Evolutionary conservation across 495 filamentous ascomycete genomes (phyloP), one percentile per base, ranked within the genome.

Genomic region (Xylaria grammica): DNA sequence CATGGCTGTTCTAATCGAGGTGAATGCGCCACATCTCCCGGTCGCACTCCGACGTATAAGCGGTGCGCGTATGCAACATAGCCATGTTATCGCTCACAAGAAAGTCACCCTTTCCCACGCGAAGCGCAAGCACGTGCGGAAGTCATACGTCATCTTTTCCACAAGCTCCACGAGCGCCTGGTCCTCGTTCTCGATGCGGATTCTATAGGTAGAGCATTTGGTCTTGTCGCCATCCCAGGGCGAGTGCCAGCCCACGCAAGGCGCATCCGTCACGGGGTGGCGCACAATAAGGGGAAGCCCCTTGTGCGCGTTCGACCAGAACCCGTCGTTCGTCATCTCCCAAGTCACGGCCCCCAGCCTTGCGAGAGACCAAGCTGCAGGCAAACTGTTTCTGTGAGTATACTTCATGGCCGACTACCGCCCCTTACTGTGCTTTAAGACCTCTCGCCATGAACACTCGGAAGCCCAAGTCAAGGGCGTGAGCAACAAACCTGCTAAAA

Each of bases 81-180:
- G 45, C 38, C 19, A 50, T 30, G 15, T 60, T 60, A 24, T 60
- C 44, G 19, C 50, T 60, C 4, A 60, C n/a, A 17, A 60, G 44
- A 38, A 60, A 13, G 45, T 60, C 45, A 7, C 58, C 58, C 58
- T 51, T 49, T 60, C 58, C 27, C 27, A 51, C 2, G 44, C 19
- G 27, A 60, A 50, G 32, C 58, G 58, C 24, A 60, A 51, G 34
- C 44, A 49, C 30, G 30, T 36, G 3, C 56, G 56, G n/a, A 22
- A 48, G 20, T 60, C 56, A 4, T 48, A 34, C 34, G 26, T 40
- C 40, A 60, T 13, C 1, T 48, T 34, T 32, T 60, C 44, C 6
- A 60, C n/a, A 0, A 60, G 38, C 15, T 30, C n/a, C n/a, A 60
- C 26, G n/a, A 60, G 56, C 8, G 29, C 27, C n/a, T 60, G 44